Evolutionary conservation across 2,329 filamentous ascomycete species (phyloP), one percentile per base, ranked within the genome.

Genomic region (Sporothrix globosa): DNA sequence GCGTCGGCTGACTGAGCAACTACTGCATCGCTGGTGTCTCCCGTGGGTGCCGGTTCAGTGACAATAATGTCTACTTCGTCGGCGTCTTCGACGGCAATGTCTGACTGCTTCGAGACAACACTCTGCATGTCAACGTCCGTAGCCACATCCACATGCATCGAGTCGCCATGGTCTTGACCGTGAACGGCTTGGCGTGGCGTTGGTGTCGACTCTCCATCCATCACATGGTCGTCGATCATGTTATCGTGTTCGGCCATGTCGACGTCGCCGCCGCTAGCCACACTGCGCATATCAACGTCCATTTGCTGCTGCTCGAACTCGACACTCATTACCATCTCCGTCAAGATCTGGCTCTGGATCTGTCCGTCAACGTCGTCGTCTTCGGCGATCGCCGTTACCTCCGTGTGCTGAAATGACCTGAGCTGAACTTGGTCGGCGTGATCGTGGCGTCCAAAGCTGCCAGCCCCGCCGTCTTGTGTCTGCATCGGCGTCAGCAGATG

Each of bases 261-360:
- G 44, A 52, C 65, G 27, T 73, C 63, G n/a, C 39, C 60, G n/a
- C 27, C 30, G 44, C 41, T 68, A 7, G 30, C 21, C 9, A 72
- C 69, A n/a, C 68, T 68, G 11, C 48, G 44, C 71, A 72, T 72
- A 13, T 73, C 72, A 24, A 58, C 50, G 24, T 73, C 70, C 4
- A 69, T 3, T 10, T 67, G 13, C 19, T 30, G 67, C n/a, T 67
- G 34, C 11, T 73, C 72, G 14, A 60, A 54, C 3, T 74, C 71
- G 7, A 73, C 70, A 54, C 71, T 73, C 70, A 74, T 73, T 0
- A 69, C 72, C 69, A 74, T 69, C 52, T 74, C 73, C 19, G 72
- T 71, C 50, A 73, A 30, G 10, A 74, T 48, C 70, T 74, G 73
- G 52, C 73, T 73, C 68, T 74, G 71, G 11, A 74, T 66, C 56